Conservation (phyloP, 331 rosid genomes). For the Stylosanthes scabra region DNA sequence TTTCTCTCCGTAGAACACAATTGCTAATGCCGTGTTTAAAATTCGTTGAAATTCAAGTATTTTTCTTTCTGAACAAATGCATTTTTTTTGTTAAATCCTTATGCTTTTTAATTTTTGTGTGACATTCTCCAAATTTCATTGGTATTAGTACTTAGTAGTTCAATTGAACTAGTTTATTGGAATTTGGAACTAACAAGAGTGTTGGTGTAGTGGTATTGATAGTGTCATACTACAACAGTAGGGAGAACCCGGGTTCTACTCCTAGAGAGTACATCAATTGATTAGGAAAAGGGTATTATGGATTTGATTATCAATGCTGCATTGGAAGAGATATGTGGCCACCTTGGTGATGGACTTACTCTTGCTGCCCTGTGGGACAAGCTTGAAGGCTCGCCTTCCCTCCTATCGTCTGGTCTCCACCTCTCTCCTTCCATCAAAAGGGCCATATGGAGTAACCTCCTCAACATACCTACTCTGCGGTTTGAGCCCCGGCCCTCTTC, state of each 20-base stretch:
- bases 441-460: slow-evolving; percentile 69
- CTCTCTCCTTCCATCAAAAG: slow-evolving; percentile 56
- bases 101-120: neutral
- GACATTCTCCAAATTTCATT: neutral
- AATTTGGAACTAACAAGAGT: too few relatives aligned
- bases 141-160: neutral
- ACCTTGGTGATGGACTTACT: slow-evolving; percentile 58
- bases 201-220: too few relatives aligned
- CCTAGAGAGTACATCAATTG: too few relatives aligned
- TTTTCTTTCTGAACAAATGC: neutral
- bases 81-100: neutral
- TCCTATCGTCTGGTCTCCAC: slow-evolving; percentile 54
- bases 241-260: too few relatives aligned
- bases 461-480: slow-evolving; percentile 69
- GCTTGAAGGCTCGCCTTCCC: slow-evolving; percentile 47
- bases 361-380: slow-evolving; percentile 59
- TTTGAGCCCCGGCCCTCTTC: slow-evolving; percentile 44
- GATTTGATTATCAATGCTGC: slow-evolving; percentile 65
- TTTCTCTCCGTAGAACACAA: too few relatives aligned
- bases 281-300: slow-evolving; percentile 13
- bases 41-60: too few relatives aligned
- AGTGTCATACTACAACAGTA: too few relatives aligned
- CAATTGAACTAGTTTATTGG: neutral
- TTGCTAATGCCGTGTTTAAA: too few relatives aligned
- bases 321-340: slow-evolving; percentile 70